A percentile compares a stretch with the other conserved stretches of the same genome.
These are phyloP conservation scores for Fusarium guadeloupense DNA, from an alignment of 2,329 filamentous ascomycete species.

Conservation along the genomic window DNA sequence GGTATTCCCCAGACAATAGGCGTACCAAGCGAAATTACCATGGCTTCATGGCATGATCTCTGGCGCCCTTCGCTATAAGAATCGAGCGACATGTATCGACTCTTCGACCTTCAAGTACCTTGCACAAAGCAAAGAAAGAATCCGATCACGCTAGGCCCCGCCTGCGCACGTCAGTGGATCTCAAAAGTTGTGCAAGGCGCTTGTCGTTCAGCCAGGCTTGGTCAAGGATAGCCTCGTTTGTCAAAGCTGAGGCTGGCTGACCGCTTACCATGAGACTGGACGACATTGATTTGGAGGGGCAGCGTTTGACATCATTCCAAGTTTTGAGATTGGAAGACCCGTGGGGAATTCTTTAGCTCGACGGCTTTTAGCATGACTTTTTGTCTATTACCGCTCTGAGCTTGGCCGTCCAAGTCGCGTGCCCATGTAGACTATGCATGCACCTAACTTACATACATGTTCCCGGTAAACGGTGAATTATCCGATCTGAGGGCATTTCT, in stretches of 20 bases:
- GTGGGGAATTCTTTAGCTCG: conserved; percentile 2
- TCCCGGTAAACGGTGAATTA: neutral
- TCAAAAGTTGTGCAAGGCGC: conserved; percentile 21
- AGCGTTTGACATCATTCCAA: conserved; percentile 21
- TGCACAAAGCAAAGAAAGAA: conserved; percentile 26
- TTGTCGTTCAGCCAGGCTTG: conserved; percentile 21
- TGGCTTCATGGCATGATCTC: conserved; percentile 37
- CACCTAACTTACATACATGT: conserved; percentile 3
- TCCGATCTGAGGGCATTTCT: conserved; percentile 6
- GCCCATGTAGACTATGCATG: conserved; percentile 10
- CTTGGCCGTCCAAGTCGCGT: conserved; percentile 3
- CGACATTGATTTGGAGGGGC: conserved; percentile 30
- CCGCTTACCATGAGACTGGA: conserved; percentile 39
- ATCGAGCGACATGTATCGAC: conserved; percentile 16
- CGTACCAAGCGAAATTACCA: conserved; percentile 21
- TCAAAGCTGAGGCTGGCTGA: conserved; percentile 44
- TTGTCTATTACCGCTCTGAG: neutral
- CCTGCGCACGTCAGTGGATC: conserved; percentile 28
- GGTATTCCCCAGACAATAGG: conserved; percentile 8
- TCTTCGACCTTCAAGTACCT: conserved; percentile 7
- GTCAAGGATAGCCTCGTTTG: conserved; percentile 44
- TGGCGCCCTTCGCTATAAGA: conserved; percentile 16
- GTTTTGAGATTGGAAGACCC: conserved; percentile 11
- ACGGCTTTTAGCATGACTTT: neutral
- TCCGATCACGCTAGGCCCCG: conserved; percentile 22